Evolutionary conservation across 2,329 filamentous ascomycete species (phyloP).

Genomic region (Zarea fungicola): DNA sequence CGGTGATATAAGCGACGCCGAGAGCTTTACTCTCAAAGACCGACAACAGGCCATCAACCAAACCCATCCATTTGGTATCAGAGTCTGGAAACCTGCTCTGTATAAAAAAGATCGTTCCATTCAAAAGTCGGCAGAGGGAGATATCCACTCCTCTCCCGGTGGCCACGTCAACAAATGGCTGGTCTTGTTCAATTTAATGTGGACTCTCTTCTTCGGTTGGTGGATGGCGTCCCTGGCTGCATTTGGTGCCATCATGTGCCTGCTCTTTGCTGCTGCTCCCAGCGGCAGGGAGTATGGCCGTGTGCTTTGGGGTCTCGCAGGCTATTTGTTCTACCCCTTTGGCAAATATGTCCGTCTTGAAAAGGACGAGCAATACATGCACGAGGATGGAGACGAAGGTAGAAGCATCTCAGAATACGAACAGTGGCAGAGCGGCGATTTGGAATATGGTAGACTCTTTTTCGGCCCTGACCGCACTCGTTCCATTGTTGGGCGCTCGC

Average conservation of each 20-base stretch:
- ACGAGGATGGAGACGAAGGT: conserved; percentile 93
- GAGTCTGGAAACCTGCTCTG: conserved; percentile 96
- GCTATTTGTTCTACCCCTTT: conserved; percentile 92
- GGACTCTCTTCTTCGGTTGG: conserved; percentile 92
- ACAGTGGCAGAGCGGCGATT: conserved; percentile 95
- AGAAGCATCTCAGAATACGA: conserved; percentile 98
- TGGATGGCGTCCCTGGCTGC: conserved; percentile 81
- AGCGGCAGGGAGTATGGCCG: conserved; percentile 82
- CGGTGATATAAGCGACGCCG: conserved; percentile 76
- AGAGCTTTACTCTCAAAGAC: conserved; percentile 97
- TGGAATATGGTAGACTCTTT: conserved; percentile 92
- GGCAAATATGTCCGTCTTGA: conserved; percentile 92
- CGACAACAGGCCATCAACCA: conserved; percentile 97
- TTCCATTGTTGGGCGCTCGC: conserved; percentile 78
- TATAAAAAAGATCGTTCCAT: conserved; percentile 98
- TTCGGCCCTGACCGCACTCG: conserved; percentile 78
- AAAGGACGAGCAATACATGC: conserved; percentile 87
- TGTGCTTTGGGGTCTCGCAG: conserved; percentile 75
- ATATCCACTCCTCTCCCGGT: conserved; percentile 93
- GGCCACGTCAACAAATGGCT: conserved; percentile 80
- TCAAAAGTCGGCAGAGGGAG: conserved; percentile 90
- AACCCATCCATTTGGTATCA: conserved; percentile 96
- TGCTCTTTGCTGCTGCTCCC: conserved; percentile 70
- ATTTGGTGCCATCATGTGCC: conserved; percentile 70
- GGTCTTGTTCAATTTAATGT: conserved; percentile 80